Evolutionary conservation across 192 early-diverging fungal species (phyloP).

Genomic region (Thoreauomyces humboldtii): DNA sequence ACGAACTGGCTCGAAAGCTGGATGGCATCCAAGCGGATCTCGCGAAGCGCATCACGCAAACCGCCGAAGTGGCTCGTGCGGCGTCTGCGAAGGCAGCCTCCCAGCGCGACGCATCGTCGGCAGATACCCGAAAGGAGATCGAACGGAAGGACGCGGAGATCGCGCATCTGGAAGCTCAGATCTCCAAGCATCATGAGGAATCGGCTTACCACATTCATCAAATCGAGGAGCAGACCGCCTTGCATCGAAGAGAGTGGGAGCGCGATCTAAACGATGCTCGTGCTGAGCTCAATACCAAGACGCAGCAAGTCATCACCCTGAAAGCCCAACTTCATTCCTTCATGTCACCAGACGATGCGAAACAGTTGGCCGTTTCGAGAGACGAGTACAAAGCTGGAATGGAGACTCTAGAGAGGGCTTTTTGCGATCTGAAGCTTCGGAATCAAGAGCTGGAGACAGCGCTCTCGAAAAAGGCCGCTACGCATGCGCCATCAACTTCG

Average conservation of each 20-base stretch:
- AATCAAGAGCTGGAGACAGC: neutral
- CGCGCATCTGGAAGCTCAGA: neutral
- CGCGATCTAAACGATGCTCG: conserved; percentile 8
- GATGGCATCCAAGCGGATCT: neutral
- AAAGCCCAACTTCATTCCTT: neutral
- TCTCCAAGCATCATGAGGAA: conserved; percentile 7
- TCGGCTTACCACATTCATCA: conserved; percentile 21
- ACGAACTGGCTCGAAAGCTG: neutral
- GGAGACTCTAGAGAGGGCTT: neutral
- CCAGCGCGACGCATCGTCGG: too few relatives aligned
- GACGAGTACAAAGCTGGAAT: neutral
- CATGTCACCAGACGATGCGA: neutral
- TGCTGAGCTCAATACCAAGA: neutral
- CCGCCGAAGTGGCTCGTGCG: too few relatives aligned
- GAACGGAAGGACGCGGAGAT: neutral
- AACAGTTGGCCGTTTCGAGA: neutral
- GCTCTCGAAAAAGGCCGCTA: too few relatives aligned
- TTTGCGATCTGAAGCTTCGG: neutral
- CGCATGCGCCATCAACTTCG: too few relatives aligned
- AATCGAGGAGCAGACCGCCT: conserved; percentile 26
- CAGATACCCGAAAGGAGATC: too few relatives aligned
- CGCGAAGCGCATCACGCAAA: too few relatives aligned
- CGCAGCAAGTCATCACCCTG: conserved; percentile 8
- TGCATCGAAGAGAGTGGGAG: conserved; percentile 24
- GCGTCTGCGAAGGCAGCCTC: too few relatives aligned